Base-by-base conservation (phyloP, 768 basidiomycete species). In the Tricholoma sp. region DNA sequence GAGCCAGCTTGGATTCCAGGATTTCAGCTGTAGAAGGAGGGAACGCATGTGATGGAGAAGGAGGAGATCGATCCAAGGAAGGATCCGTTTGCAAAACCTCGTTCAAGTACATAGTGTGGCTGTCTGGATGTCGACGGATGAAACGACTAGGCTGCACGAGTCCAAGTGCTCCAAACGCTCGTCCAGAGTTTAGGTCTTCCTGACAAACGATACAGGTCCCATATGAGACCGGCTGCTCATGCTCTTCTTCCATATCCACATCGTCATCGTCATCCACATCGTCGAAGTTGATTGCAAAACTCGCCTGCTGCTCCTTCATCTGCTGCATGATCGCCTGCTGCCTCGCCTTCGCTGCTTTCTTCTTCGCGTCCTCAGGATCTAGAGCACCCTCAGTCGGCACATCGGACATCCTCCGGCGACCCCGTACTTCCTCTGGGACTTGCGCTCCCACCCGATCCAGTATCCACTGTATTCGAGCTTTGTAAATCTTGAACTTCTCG, bases 191-290 rank as follows among this genome's bases (percentile, higher is more conserved):
- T 52, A 98, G 81, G 58, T 94, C 91, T 66, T 98, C 97, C 67
- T 98, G 97, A 63, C 97, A 99, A 9, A 98, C 94, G 59, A 99
- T 98, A 67, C 97, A 99, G n/a, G 88, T 89, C 2, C 96, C 96
- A 57, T 85, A 88, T 11, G 87, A 86, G 2, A 80, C 67, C 18
- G 77, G 66, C 48, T 77, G 74, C 15, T 79, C 79, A 1, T 70
- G 73, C 7, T 78, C 72, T 8, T 80, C 80, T 33, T 76, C 75
- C 64, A 80, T 82, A 6, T 82, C 80, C 1, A 91, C 91, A 6
- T 86, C 87, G 6, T 83, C 86, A 15, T 85, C 84, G 33, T 88
- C 89, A 20, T 83, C 80, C 3, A 75, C 77, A 51, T 91, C 88
- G 49, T 85, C 85, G 56, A 90, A 86, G 61, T 86, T 89, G 66